Percentiles rank a stretch among this genome's conserved stretches.
phyloP scores from a whole-genome alignment of 441 rosid species.

The Erodium chrysanthum region DNA sequence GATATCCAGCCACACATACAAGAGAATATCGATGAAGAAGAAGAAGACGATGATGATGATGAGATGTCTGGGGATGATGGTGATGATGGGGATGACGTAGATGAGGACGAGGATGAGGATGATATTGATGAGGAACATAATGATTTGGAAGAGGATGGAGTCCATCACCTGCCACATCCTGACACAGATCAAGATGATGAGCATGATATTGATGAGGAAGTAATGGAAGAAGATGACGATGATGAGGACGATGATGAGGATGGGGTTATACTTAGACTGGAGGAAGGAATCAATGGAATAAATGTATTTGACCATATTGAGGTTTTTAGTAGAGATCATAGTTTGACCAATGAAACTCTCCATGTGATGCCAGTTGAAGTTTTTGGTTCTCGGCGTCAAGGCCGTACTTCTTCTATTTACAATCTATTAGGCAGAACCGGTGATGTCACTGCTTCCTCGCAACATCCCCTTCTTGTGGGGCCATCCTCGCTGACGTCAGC shows the following conservation, averaged over 20 bases:
- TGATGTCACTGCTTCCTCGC: constrained; percentile 52
- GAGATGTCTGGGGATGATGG: constrained; percentile 61
- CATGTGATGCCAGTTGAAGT: constrained; percentile 98
- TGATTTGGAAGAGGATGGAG: constrained; percentile 50
- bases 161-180: constrained; percentile 80
- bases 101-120: constrained; percentile 79
- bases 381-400: constrained; percentile 95
- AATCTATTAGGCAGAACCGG: constrained; percentile 83
- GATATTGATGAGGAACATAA: constrained; percentile 6
- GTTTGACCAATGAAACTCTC: constrained; percentile 77
- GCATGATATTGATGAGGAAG: constrained; percentile 97
- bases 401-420: constrained; percentile 90
- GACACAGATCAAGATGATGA: constrained; percentile 88
- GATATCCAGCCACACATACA: constrained; percentile 73
- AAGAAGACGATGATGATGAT: constrained; percentile 31
- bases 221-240: constrained; percentile 88
- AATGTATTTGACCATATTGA: constrained; percentile 92
- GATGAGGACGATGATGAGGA: constrained; percentile 92
- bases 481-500: constrained; percentile 38
- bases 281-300: constrained; percentile 88
- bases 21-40: constrained; percentile 36
- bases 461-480: constrained; percentile 85
- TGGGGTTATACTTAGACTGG: constrained; percentile 82
- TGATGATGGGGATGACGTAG: constrained; percentile 42
- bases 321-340: constrained; percentile 79